Evolutionary conservation across 2,329 filamentous ascomycete genomes (phyloP).

Genomic region (Nemania abortiva): DNA sequence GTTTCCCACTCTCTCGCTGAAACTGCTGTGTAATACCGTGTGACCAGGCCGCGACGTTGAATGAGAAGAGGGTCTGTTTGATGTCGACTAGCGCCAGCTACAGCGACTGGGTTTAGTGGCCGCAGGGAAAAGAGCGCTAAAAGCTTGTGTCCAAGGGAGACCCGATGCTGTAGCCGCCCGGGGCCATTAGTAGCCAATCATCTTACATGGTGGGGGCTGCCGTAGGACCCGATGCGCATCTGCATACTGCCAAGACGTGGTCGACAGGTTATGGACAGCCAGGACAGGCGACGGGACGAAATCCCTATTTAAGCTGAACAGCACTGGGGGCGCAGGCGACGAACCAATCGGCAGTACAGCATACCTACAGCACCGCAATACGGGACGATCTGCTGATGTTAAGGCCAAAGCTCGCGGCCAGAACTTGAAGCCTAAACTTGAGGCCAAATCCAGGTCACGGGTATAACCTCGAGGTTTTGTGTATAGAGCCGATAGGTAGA

Average conservation of each 20-base stretch:
- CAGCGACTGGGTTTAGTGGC: conserved; percentile 27
- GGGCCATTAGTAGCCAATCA: conserved; percentile 42
- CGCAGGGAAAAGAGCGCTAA: conserved; percentile 19
- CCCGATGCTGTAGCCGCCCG: conserved; percentile 39
- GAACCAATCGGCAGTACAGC: conserved; percentile 18
- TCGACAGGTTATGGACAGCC: conserved; percentile 8
- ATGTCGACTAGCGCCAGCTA: conserved; percentile 10
- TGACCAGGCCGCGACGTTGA: neutral
- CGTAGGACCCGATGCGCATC: conserved; percentile 5
- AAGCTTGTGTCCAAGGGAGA: neutral
- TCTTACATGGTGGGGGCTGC: conserved; percentile 31
- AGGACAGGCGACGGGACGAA: neutral
- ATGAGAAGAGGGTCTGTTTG: conserved; percentile 14
- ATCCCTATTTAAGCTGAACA: neutral
- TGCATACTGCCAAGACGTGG: conserved; percentile 28
- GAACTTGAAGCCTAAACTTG: neutral
- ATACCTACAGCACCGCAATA: neutral
- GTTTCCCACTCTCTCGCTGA: neutral
- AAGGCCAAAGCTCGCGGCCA: neutral
- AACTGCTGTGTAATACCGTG: neutral
- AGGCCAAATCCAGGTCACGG: too few relatives aligned
- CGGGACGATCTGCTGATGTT: conserved; percentile 5
- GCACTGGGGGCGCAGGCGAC: neutral
- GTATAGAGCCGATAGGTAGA: neutral
- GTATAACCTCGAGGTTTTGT: neutral